Evolutionary conservation across 2,329 filamentous ascomycete species (phyloP), one percentile per base, ranked within the genome.

Genomic region (Trichophyton mentagrophytes): DNA sequence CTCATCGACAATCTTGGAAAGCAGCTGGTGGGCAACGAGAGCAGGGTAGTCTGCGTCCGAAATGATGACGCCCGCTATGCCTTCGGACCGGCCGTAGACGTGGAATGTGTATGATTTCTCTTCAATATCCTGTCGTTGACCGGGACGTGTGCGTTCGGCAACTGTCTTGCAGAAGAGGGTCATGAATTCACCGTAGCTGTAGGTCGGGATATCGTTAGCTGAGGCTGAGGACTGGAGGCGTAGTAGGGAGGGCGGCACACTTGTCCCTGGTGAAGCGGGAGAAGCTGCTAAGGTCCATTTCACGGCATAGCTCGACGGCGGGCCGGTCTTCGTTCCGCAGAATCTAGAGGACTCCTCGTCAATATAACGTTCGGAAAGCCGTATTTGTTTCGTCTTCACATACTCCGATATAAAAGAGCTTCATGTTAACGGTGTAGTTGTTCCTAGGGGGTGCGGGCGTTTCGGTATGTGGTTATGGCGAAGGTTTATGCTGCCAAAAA

Each of bases 371-470:
- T 15, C 11, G 33, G 9, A 3, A 38, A 11, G 20, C 9, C 13
- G 20, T 15, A 4, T 42, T n/a, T 15, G 15, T 17, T 11, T 8
- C 6, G 38, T 36, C 11, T 1, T 46, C 1, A 71, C 85, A 65
- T 85, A 93, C 89, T 69, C 89, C 89, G 72, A 95, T 89, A 76
- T 93, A 93, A 75, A 88, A 82, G 74, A 93, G 78, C 84, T 91
- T 92, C 89, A 92, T 92, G 72, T 69, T 85, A 76, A 38, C n/a
- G 49, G 42, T 25, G 57, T 38, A 30, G 49, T 17, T 38, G 13
- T 55, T 56, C 17, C 20, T 20, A 30, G 30, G 36, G 30, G 17
- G 20, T 63, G 40, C 15, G 40, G 40, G n/a, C 7, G 40, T 6
- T 44, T 44, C 40, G 40, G n/a, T 44, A 6, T 44, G 40, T 15